phyloP scores from a whole-genome alignment of 2,329 filamentous ascomycete genomes.

The Claviceps fusiformis region DNA sequence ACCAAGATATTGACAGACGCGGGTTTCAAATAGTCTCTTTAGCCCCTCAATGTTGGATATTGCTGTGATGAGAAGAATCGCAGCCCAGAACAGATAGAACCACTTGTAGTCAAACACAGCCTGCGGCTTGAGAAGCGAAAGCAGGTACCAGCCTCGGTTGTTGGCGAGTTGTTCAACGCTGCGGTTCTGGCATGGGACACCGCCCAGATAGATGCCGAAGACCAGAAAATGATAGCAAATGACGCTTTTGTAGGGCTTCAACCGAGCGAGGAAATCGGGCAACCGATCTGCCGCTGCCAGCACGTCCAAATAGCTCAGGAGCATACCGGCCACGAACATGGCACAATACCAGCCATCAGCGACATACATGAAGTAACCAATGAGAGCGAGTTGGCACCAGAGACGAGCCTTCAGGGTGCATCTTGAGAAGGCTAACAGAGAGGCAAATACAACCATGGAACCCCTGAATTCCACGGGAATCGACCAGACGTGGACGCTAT shows the following conservation, averaged over 20 bases:
- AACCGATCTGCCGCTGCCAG: conserved; percentile 36
- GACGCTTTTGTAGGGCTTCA: conserved; percentile 33
- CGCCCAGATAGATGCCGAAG: conserved; percentile 42
- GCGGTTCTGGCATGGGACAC: conserved; percentile 39
- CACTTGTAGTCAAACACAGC: conserved; percentile 53
- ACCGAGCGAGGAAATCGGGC: conserved; percentile 30
- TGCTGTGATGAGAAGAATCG: conserved; percentile 40
- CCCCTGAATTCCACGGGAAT: conserved; percentile 52
- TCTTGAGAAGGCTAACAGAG: conserved; percentile 41
- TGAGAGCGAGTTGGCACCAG: conserved; percentile 35
- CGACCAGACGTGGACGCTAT: conserved; percentile 49
- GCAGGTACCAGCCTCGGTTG: conserved; percentile 46
- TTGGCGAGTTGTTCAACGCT: conserved; percentile 35
- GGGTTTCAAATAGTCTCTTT: conserved; percentile 42
- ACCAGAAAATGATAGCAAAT: conserved; percentile 40
- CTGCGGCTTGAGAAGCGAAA: conserved; percentile 50
- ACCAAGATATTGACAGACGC: conserved; percentile 48
- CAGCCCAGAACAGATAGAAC: conserved; percentile 53
- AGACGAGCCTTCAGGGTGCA: conserved; percentile 41
- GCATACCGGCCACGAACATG: conserved; percentile 47
- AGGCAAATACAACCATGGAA: conserved; percentile 48
- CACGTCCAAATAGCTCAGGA: conserved; percentile 47
- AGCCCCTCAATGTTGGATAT: conserved; percentile 45
- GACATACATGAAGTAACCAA: conserved; percentile 55
- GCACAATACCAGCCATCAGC: conserved; percentile 50